Percentiles rank a stretch among this genome's conserved stretches.
Conservation (phyloP, 805 yeast genomes). For the Suhomyces faveliae region DNA sequence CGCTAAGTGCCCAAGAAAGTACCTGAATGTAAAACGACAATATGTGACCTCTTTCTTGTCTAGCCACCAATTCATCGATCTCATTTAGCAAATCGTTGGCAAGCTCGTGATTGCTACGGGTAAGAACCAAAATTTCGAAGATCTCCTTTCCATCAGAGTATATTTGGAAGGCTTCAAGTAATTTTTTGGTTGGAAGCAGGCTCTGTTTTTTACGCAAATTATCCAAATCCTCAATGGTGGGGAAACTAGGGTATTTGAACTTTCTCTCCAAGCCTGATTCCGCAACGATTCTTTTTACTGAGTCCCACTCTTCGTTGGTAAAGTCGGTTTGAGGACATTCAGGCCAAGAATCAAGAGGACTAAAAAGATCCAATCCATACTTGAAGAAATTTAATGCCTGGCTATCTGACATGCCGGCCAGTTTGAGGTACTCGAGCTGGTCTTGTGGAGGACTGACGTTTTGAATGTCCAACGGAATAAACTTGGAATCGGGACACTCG, state of each 20-base stretch:
- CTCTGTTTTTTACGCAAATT: conserved; percentile 4
- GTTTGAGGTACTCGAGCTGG: conserved; percentile 25
- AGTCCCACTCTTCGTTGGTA: conserved; percentile 15
- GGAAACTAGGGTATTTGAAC: conserved; percentile 12
- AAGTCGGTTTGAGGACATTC: conserved; percentile 20
- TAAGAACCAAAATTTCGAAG: neutral
- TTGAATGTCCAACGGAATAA: conserved; percentile 30
- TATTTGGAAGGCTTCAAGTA: conserved; percentile 18
- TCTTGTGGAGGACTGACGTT: conserved; percentile 41
- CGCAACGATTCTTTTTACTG: conserved; percentile 8
- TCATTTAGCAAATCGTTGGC: conserved; percentile 10
- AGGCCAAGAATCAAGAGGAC: conserved; percentile 13
- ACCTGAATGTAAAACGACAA: conserved; percentile 14
- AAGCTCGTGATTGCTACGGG: neutral
- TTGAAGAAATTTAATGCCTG: conserved; percentile 31
- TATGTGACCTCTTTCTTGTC: conserved; percentile 8
- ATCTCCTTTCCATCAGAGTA: conserved; percentile 13
- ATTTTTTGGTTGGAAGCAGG: conserved; percentile 10
- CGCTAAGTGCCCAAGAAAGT: conserved; percentile 12
- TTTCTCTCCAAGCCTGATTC: conserved; percentile 6
- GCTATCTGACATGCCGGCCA: conserved; percentile 21
- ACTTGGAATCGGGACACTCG: conserved; percentile 33
- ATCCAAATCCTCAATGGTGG: conserved; percentile 11
- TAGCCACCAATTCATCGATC: conserved; percentile 11
- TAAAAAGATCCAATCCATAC: conserved; percentile 18